A percentile compares a stretch with the other conserved stretches of the same genome.
These are phyloP conservation scores for Talaromyces sp. DNA, from an alignment of 2,329 filamentous ascomycete genomes.

Conservation along the genomic window DNA sequence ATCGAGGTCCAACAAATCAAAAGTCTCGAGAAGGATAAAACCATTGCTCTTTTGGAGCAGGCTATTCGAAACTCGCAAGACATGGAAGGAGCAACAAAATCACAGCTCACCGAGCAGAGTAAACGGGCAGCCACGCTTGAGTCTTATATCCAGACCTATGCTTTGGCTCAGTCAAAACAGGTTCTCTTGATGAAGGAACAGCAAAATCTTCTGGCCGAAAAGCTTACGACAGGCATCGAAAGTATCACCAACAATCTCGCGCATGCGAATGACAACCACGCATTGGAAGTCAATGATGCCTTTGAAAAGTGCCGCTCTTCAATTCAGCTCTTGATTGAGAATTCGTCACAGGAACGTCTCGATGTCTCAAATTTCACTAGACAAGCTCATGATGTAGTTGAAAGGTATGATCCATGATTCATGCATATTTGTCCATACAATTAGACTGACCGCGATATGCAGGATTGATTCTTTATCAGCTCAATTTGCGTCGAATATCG, in stretches of 20 bases:
- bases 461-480: slow-evolving; percentile 28
- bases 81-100: slow-evolving; percentile 17
- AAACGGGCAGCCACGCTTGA: slow-evolving; percentile 34
- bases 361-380: slow-evolving; percentile 23
- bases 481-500: slow-evolving; percentile 19
- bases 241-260: slow-evolving; percentile 14
- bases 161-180: neutral
- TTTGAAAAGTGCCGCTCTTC: slow-evolving; percentile 20
- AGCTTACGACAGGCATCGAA: slow-evolving; percentile 21
- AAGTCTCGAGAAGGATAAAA: slow-evolving; percentile 21
- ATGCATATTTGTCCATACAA: neutral
- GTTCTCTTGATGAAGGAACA: slow-evolving; percentile 20
- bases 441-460: neutral
- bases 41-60: slow-evolving; percentile 26
- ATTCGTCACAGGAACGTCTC: slow-evolving; percentile 13
- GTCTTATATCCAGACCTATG: slow-evolving; percentile 32
- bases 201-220: slow-evolving; percentile 27
- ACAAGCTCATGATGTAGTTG: slow-evolving; percentile 17
- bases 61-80: slow-evolving; percentile 28
- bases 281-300: slow-evolving; percentile 15
- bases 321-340: slow-evolving; percentile 19
- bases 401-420: slow-evolving; percentile 27
- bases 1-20: slow-evolving; percentile 23
- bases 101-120: slow-evolving; percentile 32
- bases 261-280: slow-evolving; percentile 15